A percentile compares a stretch with the other conserved stretches of the same genome.
Evolutionary conservation across 2,329 filamentous ascomycete species (phyloP).

Genomic region (Pseudogymnoascus sp.): DNA sequence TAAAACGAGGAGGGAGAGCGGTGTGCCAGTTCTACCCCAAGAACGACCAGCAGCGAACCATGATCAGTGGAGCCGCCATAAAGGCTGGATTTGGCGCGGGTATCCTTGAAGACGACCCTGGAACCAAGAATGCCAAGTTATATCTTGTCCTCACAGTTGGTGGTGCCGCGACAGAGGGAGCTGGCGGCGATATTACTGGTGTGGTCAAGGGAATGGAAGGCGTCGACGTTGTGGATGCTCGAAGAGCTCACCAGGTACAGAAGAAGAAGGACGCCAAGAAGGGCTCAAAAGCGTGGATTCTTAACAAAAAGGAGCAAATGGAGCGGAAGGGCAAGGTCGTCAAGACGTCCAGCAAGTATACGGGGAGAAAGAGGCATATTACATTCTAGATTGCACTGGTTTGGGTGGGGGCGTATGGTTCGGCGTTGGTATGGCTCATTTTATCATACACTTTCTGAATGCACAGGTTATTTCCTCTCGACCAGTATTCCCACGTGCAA

Average conservation of each 20-base stretch:
- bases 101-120: slow-evolving; percentile 88
- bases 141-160: slow-evolving; percentile 93
- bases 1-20: slow-evolving; percentile 77
- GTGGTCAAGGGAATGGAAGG: slow-evolving; percentile 84
- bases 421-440: not conserved
- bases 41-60: slow-evolving; percentile 81
- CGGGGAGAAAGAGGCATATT: slow-evolving; percentile 74
- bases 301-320: slow-evolving; percentile 88
- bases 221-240: slow-evolving; percentile 70
- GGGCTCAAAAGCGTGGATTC: slow-evolving; percentile 76
- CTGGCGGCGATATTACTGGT: slow-evolving; percentile 75
- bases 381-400: slow-evolving; percentile 51
- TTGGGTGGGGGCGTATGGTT: not conserved
- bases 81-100: slow-evolving; percentile 93
- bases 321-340: slow-evolving; percentile 91
- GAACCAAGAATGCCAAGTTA: slow-evolving; percentile 94
- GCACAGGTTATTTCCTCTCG: not conserved
- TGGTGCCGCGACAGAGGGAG: slow-evolving; percentile 41
- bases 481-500: not conserved
- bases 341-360: slow-evolving; percentile 88
- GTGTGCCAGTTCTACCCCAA: slow-evolving; percentile 98
- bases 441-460: not conserved
- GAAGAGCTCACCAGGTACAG: slow-evolving; percentile 44
- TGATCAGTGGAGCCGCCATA: slow-evolving; percentile 87
- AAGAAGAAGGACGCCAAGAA: slow-evolving; percentile 58